A percentile compares a stretch with the other conserved stretches of the same genome.
These are phyloP conservation scores for Kwoniella mangroviensis DNA, from an alignment of 768 basidiomycete species.

Conservation along the genomic window DNA sequence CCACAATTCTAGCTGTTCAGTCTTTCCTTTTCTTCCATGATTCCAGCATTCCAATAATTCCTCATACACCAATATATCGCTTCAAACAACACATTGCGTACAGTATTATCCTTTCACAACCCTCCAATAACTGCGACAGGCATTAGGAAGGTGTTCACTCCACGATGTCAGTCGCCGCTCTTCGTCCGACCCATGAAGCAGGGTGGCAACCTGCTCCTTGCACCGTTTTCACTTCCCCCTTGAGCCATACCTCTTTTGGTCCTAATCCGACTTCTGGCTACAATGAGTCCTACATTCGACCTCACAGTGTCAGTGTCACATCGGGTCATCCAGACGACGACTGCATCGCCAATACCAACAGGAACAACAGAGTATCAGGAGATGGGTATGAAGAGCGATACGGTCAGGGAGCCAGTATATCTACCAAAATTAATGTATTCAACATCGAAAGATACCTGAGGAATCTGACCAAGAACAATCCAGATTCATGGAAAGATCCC, in stretches of 20 bases:
- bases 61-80: no score
- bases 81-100: no score
- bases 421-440: not conserved
- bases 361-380: not conserved
- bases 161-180: constrained; percentile 2
- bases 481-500: not conserved
- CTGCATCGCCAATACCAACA: not conserved
- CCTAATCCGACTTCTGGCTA: no score
- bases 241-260: not conserved
- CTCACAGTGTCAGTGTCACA: not conserved
- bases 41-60: no score
- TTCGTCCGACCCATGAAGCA: not conserved
- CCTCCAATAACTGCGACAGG: not conserved
- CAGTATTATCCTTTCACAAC: not conserved
- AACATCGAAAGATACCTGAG: not conserved
- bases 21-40: no score
- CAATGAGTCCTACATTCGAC: not conserved
- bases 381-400: not conserved
- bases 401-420: not conserved
- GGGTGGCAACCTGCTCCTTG: not conserved
- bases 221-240: not conserved
- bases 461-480: not conserved
- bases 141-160: no score
- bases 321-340: not conserved
- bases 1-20: no score